These are phyloP conservation scores for Rosa chinensis DNA, from an alignment of 306 rosid species.

Conservation along the genomic window DNA sequence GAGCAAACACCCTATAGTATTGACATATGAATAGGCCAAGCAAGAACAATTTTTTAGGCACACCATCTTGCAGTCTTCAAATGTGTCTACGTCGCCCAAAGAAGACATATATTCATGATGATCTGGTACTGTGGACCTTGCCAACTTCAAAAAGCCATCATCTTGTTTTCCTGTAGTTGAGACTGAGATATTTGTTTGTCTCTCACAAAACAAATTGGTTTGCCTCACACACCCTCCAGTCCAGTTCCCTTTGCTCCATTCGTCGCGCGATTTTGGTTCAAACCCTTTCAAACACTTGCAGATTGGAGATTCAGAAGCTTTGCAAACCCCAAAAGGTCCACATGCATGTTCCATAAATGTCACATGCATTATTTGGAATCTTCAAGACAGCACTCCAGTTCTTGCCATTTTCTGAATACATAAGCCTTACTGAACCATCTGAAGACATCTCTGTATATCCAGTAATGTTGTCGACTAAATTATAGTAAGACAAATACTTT, in stretches of 20 bases:
- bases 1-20: not conserved
- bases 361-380: not conserved
- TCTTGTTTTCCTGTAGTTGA: not conserved
- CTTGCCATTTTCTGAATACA: not conserved
- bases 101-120: not conserved
- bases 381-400: slow-evolving; percentile 2
- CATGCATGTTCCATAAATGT: slow-evolving; percentile 20
- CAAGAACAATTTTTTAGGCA: not conserved
- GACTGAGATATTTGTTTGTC: not conserved
- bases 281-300: not conserved
- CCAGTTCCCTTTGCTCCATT: not conserved
- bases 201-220: not conserved
- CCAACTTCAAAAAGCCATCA: not conserved
- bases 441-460: slow-evolving; percentile 22
- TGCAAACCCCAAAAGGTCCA: not conserved
- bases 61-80: not conserved
- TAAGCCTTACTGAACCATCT: slow-evolving; percentile 21
- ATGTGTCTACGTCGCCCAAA: not conserved
- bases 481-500: slow-evolving; percentile 25
- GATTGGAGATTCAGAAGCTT: not conserved
- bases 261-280: not conserved
- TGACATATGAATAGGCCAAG: not conserved
- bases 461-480: not conserved
- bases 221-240: not conserved
- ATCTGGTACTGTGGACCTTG: slow-evolving; percentile 19